These are phyloP conservation scores for Lathyrus tuberosus DNA, from an alignment of 306 rosid species.

Conservation along the genomic window DNA sequence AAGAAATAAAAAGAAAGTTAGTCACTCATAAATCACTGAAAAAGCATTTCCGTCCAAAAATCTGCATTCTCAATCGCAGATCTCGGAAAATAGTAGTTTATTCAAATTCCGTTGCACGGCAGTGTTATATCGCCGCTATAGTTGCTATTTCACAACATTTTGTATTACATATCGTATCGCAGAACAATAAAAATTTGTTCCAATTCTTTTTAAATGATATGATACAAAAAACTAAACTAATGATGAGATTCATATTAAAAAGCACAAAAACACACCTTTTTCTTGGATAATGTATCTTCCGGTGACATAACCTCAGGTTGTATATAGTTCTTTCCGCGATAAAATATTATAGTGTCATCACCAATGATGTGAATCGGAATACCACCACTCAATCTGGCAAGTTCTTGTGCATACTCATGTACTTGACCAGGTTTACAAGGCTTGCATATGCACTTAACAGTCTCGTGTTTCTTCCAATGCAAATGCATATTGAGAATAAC, in stretches of 20 bases:
- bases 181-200: neutral
- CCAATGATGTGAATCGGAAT: slow-evolving; percentile 84
- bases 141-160: too few relatives aligned
- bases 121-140: neutral
- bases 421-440: slow-evolving; percentile 85
- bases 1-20: slow-evolving; percentile 20
- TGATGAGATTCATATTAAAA: slow-evolving; percentile 30
- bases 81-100: neutral
- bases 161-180: too few relatives aligned
- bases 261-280: slow-evolving; percentile 62
- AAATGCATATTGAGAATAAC: slow-evolving; percentile 94
- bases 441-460: slow-evolving; percentile 84
- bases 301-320: slow-evolving; percentile 93
- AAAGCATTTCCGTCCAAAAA: neutral
- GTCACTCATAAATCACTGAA: neutral
- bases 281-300: slow-evolving; percentile 80
- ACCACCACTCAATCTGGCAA: slow-evolving; percentile 90
- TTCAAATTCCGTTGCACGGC: neutral
- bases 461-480: slow-evolving; percentile 99
- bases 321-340: slow-evolving; percentile 80
- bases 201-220: neutral
- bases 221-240: neutral
- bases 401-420: slow-evolving; percentile 81
- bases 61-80: neutral
- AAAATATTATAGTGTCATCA: slow-evolving; percentile 77